These are phyloP conservation scores for Melanomma pulvis-pyrius DNA, from an alignment of 495 filamentous ascomycete genomes.

Conservation along the genomic window DNA sequence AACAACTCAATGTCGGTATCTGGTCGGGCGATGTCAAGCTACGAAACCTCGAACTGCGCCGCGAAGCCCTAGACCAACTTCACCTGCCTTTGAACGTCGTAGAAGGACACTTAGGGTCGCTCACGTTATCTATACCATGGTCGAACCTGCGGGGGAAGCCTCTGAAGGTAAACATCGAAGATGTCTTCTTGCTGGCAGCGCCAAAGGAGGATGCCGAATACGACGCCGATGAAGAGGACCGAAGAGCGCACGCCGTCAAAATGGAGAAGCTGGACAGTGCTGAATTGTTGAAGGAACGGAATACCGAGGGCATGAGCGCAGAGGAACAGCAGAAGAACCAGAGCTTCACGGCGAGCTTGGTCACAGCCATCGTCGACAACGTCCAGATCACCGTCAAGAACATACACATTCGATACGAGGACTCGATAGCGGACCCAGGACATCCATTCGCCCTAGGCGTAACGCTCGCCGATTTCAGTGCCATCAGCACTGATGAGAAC, in stretches of 20 bases:
- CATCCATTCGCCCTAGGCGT: constrained; percentile 93
- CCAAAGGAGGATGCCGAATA: constrained; percentile 93
- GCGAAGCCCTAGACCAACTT: constrained; percentile 94
- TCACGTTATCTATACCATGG: constrained; percentile 94
- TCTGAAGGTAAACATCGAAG: constrained; percentile 90
- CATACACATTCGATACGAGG: constrained; percentile 95
- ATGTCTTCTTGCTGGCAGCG: constrained; percentile 92
- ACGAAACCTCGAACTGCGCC: constrained; percentile 84
- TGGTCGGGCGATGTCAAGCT: constrained; percentile 98
- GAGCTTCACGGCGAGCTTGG: constrained; percentile 91
- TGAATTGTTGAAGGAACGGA: constrained; percentile 87
- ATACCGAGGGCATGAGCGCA: constrained; percentile 86
- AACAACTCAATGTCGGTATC: constrained; percentile 94
- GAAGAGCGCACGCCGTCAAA: constrained; percentile 80
- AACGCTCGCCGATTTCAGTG: constrained; percentile 92
- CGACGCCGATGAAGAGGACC: constrained; percentile 86
- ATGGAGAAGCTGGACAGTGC: constrained; percentile 97
- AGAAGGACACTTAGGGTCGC: constrained; percentile 86
- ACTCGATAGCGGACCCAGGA: constrained; percentile 90
- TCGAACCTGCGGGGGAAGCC: constrained; percentile 92
- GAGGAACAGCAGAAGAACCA: constrained; percentile 96
- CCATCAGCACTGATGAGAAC: constrained; percentile 88
- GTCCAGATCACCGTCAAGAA: constrained; percentile 96
- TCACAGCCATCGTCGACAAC: constrained; percentile 96
- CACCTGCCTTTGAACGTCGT: constrained; percentile 94